phyloP scores from a whole-genome alignment of 176 grass and related monocot species.

The Leersia perrieri region DNA sequence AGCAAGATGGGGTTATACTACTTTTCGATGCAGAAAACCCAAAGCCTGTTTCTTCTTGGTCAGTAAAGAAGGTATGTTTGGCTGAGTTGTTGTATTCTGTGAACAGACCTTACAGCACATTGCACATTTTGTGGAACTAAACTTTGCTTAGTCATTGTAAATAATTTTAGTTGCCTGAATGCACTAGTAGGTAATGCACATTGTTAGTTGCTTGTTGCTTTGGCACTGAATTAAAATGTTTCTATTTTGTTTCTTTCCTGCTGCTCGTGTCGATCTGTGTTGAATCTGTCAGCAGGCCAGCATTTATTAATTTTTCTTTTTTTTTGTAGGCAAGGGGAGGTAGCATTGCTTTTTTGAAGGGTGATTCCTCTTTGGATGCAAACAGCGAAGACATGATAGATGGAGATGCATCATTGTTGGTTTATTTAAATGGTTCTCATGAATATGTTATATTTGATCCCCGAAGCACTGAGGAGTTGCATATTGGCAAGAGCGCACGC shows the following conservation, averaged over 20 bases:
- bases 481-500: slow-evolving; percentile 15
- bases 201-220: slow-evolving; percentile 20
- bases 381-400: slow-evolving; percentile 25
- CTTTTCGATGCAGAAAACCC: slow-evolving; percentile 71
- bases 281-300: neutral
- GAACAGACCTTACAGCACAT: neutral
- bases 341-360: slow-evolving; percentile 66
- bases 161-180: neutral
- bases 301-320: slow-evolving; percentile 11
- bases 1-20: slow-evolving; percentile 71
- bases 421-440: slow-evolving; percentile 70
- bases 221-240: neutral
- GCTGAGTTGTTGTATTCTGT: neutral
- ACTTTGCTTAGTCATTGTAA: neutral
- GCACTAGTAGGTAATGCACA: neutral
- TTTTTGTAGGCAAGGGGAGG: slow-evolving; percentile 66
- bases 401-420: slow-evolving; percentile 37
- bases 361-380: slow-evolving; percentile 25
- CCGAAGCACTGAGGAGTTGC: slow-evolving; percentile 35
- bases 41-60: slow-evolving; percentile 59
- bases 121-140: neutral
- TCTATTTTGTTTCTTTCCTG: slow-evolving; percentile 2
- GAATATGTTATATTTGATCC: slow-evolving; percentile 90
- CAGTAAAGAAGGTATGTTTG: slow-evolving; percentile 68
- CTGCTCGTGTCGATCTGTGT: neutral